A percentile compares a stretch with the other conserved stretches of the same genome.
Evolutionary conservation across 2,329 filamentous ascomycete genomes (phyloP).

Genomic region (Chlorencoelia australis): DNA sequence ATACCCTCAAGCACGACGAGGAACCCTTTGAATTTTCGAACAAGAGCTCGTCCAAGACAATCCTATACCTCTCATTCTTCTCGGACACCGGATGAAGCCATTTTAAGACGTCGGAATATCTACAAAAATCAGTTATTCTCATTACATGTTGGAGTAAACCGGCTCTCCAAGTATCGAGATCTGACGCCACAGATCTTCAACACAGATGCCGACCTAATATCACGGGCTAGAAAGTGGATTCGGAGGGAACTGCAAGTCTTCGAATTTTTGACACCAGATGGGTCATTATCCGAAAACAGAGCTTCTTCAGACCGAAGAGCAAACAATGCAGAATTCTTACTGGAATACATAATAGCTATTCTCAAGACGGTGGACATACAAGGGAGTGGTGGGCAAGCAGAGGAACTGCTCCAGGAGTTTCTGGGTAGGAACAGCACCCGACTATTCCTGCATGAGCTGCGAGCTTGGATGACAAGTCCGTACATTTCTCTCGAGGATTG

Average conservation of each 20-base stretch:
- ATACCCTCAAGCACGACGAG: conserved; percentile 3
- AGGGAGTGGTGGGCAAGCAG: conserved; percentile 66
- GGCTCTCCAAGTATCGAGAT: conserved; percentile 64
- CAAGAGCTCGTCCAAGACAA: conserved; percentile 9
- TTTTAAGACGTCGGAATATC: conserved; percentile 53
- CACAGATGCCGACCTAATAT: conserved; percentile 55
- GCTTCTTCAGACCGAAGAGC: conserved; percentile 34
- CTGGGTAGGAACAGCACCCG: conserved; percentile 62
- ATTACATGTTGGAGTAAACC: conserved; percentile 73
- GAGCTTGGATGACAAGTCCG: conserved; percentile 74
- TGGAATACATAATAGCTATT: conserved; percentile 79
- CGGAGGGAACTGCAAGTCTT: conserved; percentile 80
- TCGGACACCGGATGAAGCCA: conserved; percentile 19
- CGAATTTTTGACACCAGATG: conserved; percentile 47
- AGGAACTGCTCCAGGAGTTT: conserved; percentile 70
- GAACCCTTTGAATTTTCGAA: conserved; percentile 8
- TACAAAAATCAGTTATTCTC: conserved; percentile 67
- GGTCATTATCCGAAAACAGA: conserved; percentile 1
- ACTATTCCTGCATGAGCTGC: conserved; percentile 77
- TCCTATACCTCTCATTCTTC: conserved; percentile 4
- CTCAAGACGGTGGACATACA: conserved; percentile 76
- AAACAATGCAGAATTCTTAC: conserved; percentile 70
- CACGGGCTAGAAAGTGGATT: conserved; percentile 71
- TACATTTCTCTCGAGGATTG: conserved; percentile 62
- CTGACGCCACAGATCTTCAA: conserved; percentile 59